phyloP scores from a whole-genome alignment of 1,139 yeast species.

The Taphrina deformans region DNA sequence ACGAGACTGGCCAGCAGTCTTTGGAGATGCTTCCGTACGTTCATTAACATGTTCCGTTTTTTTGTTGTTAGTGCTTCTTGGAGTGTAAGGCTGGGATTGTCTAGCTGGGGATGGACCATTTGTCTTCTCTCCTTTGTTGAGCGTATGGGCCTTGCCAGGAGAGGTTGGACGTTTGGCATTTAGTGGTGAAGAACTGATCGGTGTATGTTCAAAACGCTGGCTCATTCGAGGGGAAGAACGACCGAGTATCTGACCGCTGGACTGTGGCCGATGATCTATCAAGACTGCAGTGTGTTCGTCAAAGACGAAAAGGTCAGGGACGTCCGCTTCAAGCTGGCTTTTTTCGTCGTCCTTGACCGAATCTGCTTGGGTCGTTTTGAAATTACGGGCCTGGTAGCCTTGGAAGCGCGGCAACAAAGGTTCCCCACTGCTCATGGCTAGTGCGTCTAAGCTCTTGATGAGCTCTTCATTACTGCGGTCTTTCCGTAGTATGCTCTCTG shows the following conservation, averaged over 20 bases:
- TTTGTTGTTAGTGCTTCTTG: slow-evolving; percentile 36
- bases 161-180: not conserved
- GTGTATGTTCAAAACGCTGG: not conserved
- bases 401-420: not conserved
- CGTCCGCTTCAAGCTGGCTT: not conserved
- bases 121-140: not conserved
- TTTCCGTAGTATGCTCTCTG: not conserved
- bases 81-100: not conserved
- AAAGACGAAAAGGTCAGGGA: slow-evolving; percentile 16
- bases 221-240: not conserved
- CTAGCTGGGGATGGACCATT: not conserved
- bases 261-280: slow-evolving; percentile 16
- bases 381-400: not conserved
- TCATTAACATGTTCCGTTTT: slow-evolving; percentile 17
- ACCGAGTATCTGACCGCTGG: not conserved
- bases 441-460: slow-evolving; percentile 18
- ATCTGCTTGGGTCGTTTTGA: not conserved
- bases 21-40: not conserved
- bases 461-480: slow-evolving; percentile 16
- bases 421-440: not conserved
- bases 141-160: not conserved
- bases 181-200: not conserved
- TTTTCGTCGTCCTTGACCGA: not conserved
- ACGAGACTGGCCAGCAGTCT: not conserved
- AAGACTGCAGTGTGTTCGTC: not conserved